phyloP scores from a whole-genome alignment of 169 alveolate species.

The Babesia bovis region DNA sequence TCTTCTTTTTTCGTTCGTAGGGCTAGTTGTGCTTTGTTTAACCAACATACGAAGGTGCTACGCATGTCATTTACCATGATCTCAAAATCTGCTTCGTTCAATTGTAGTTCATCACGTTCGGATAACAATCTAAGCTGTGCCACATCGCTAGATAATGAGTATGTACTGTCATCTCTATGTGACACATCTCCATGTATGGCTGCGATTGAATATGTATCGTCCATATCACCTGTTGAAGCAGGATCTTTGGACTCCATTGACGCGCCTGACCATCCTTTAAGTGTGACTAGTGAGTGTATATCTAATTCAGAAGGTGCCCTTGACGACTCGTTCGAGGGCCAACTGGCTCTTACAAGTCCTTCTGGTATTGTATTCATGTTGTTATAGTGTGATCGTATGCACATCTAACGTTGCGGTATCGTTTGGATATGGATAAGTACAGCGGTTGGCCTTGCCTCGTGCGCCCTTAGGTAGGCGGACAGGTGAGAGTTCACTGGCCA shows the following conservation, averaged over 20 bases:
- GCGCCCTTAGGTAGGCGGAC: slow-evolving; percentile 1
- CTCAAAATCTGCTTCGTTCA: slow-evolving; percentile 77
- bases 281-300: background rate
- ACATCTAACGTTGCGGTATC: background rate
- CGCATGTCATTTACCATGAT: slow-evolving; percentile 85
- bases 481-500: background rate
- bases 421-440: background rate
- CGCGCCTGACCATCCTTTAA: slow-evolving; percentile 14
- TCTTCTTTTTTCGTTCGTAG: slow-evolving; percentile 68
- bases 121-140: slow-evolving; percentile 24
- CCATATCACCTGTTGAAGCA: background rate
- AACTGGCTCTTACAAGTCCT: background rate
- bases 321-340: slow-evolving; percentile 4
- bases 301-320: slow-evolving; percentile 11
- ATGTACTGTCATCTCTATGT: background rate
- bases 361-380: background rate
- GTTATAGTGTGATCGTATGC: background rate
- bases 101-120: slow-evolving; percentile 8
- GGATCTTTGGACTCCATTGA: background rate
- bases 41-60: slow-evolving; percentile 82
- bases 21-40: slow-evolving; percentile 79
- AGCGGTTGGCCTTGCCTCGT: slow-evolving; percentile 5
- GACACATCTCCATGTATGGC: background rate
- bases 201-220: background rate
- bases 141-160: slow-evolving; percentile 28